Percentiles rank a stretch among this genome's conserved stretches.
phyloP scores from a whole-genome alignment of 2,329 filamentous ascomycete species.

The Claviceps lovelessii region DNA sequence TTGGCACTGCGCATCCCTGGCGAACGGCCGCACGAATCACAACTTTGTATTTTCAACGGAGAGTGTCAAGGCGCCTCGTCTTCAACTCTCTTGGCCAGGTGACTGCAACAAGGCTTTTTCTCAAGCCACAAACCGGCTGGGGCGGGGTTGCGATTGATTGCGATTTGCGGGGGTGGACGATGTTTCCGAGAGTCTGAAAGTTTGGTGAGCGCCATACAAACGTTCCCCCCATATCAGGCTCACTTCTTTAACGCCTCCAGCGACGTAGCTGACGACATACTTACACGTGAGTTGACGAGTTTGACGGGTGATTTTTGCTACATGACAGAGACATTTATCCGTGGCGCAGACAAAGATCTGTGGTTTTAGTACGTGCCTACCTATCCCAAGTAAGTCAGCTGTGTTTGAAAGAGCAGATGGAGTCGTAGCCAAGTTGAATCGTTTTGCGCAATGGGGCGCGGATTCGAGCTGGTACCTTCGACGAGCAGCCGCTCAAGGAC shows the following conservation, averaged over 20 bases:
- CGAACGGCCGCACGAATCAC: neutral
- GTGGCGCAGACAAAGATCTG: neutral
- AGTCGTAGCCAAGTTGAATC: neutral
- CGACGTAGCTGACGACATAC: neutral
- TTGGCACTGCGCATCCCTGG: neutral
- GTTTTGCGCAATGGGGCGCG: neutral
- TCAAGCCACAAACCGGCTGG: slow-evolving; percentile 6
- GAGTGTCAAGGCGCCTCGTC: neutral
- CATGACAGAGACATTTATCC: no score
- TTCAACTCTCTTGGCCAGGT: slow-evolving; percentile 3
- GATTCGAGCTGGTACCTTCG: neutral
- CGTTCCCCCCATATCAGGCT: neutral
- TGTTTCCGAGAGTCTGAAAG: neutral
- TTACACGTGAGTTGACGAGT: neutral
- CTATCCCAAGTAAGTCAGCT: no score
- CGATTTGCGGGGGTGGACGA: slow-evolving; percentile 5
- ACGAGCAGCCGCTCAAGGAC: no score
- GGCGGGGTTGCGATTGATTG: slow-evolving; percentile 3
- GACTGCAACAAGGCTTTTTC: neutral
- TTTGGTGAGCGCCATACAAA: neutral
- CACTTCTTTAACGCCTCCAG: neutral
- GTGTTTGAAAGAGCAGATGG: no score
- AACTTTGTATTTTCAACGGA: neutral
- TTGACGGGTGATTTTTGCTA: no score
- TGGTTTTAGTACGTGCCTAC: neutral